Conservation (phyloP, 441 rosid species). For the Mallotus japonicus region DNA sequence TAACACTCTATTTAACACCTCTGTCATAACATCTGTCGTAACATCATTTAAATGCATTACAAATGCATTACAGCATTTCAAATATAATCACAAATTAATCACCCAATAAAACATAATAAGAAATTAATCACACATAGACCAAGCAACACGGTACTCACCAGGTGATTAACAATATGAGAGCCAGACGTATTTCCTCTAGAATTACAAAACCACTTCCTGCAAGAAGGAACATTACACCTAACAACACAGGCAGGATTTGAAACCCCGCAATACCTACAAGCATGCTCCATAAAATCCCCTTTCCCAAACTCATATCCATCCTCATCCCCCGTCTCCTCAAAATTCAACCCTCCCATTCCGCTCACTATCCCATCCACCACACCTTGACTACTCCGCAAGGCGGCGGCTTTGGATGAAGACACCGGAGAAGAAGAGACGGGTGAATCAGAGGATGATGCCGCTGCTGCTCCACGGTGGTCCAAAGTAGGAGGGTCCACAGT, state of each 20-base stretch:
- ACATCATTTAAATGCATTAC: background rate
- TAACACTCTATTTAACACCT: no score
- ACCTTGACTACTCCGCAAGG: conserved; percentile 32
- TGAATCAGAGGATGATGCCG: conserved; percentile 31
- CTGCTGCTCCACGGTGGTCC: conserved; percentile 51
- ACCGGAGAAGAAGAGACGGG: conserved; percentile 26
- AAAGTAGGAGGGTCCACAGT: conserved; percentile 60
- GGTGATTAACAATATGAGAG: conserved; percentile 96
- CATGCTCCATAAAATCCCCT: conserved; percentile 87
- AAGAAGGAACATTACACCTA: conserved; percentile 94
- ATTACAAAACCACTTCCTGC: conserved; percentile 99
- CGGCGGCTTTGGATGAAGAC: conserved; percentile 35
- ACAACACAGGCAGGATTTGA: conserved; percentile 98
- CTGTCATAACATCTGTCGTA: background rate
- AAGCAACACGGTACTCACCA: conserved; percentile 54
- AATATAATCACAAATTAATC: background rate
- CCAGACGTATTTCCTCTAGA: conserved; percentile 99
- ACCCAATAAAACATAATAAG: no score
- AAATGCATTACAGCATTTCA: background rate
- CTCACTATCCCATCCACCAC: conserved; percentile 70
- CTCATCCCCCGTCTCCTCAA: conserved; percentile 93
- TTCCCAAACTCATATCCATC: conserved; percentile 72
- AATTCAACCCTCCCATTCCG: conserved; percentile 78
- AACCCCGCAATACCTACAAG: conserved; percentile 95
- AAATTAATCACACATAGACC: no score